These are phyloP conservation scores for Lactarius quietus DNA, from an alignment of 768 basidiomycete species.

Conservation along the genomic window DNA sequence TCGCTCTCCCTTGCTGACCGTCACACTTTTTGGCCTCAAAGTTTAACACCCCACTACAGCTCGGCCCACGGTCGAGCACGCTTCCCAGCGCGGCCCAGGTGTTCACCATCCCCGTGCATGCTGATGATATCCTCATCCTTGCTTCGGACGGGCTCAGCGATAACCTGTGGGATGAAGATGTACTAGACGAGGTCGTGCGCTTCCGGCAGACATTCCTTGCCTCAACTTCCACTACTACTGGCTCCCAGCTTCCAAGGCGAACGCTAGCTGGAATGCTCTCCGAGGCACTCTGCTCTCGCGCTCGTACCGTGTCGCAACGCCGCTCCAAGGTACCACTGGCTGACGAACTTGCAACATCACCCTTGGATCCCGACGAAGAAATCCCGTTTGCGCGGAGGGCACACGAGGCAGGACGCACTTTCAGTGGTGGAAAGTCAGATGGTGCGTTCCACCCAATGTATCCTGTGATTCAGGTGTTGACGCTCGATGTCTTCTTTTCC, in stretches of 20 bases:
- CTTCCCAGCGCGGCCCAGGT: conserved; percentile 66
- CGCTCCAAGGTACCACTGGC: conserved; percentile 8
- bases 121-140: conserved; percentile 75
- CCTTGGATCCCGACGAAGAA: conserved; percentile 39
- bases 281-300: conserved; percentile 79
- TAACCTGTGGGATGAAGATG: conserved; percentile 86
- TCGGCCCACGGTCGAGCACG: conserved; percentile 58
- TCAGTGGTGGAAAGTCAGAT: conserved; percentile 82
- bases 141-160: conserved; percentile 81
- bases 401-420: conserved; percentile 64
- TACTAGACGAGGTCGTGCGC: conserved; percentile 73
- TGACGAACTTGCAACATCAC: neutral
- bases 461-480: neutral
- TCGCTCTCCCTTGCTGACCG: conserved; percentile 7
- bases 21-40: conserved; percentile 17
- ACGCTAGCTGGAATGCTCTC: conserved; percentile 67
- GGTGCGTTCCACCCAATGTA: conserved; percentile 43
- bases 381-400: conserved; percentile 86
- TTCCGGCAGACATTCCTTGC: conserved; percentile 44
- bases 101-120: conserved; percentile 63
- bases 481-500: neutral
- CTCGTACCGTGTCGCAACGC: conserved; percentile 60
- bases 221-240: neutral
- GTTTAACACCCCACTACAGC: conserved; percentile 66
- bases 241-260: conserved; percentile 39